These are phyloP conservation scores for Bocquillonia castaneifolia DNA, from an alignment of 441 rosid genomes.

Conservation along the genomic window DNA sequence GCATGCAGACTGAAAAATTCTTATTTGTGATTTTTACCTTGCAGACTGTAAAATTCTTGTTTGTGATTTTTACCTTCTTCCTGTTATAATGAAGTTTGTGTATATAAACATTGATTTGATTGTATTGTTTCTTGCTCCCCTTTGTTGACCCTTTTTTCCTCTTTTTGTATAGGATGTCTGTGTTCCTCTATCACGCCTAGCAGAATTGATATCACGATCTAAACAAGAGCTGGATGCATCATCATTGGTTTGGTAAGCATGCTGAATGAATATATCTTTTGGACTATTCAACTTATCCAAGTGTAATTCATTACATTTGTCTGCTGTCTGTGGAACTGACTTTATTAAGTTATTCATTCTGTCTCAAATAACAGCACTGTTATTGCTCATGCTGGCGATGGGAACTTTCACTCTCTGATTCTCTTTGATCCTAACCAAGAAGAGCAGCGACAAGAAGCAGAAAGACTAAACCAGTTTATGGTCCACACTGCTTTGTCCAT, in stretches of 20 bases:
- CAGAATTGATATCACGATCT: slow-evolving; percentile 70
- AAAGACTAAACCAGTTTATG: slow-evolving; percentile 73
- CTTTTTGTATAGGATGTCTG: slow-evolving; percentile 66
- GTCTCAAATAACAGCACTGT: slow-evolving; percentile 49
- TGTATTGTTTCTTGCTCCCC: neutral
- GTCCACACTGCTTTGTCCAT: slow-evolving; percentile 74
- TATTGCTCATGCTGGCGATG: slow-evolving; percentile 95
- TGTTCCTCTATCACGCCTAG: slow-evolving; percentile 79
- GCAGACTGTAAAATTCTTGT: neutral
- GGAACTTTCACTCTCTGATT: slow-evolving; percentile 77
- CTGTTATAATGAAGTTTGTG: neutral
- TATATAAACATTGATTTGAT: neutral
- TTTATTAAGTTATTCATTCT: neutral
- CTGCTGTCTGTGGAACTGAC: slow-evolving; percentile 4
- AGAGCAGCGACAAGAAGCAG: slow-evolving; percentile 65
- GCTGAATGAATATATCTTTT: slow-evolving; percentile 9
- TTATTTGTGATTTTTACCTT: neutral
- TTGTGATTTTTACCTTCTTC: neutral
- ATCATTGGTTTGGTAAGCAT: slow-evolving; percentile 49
- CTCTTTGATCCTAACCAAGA: slow-evolving; percentile 72
- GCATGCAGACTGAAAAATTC: neutral
- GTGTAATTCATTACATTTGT: slow-evolving; percentile 14
- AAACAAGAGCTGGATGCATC: slow-evolving; percentile 77
- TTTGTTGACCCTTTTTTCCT: neutral
- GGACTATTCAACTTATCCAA: neutral